These are phyloP conservation scores for Eucalyptus tenuipes DNA, from an alignment of 345 rosid genomes.

Conservation along the genomic window DNA sequence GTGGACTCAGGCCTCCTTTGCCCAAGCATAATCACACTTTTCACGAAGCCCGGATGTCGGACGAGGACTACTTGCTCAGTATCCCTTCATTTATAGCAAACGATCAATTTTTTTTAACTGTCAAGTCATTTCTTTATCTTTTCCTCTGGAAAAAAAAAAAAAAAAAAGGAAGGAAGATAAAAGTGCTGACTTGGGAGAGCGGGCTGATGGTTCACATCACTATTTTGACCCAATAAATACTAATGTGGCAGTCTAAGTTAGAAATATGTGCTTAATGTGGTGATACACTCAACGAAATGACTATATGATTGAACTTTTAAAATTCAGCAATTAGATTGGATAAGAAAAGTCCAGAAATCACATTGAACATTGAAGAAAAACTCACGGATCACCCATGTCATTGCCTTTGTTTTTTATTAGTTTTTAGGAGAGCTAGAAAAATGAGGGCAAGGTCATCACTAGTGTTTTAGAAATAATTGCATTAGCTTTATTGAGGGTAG, in stretches of 20 bases:
- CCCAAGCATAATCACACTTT: neutral
- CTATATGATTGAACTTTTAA: neutral
- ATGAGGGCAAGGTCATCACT: neutral
- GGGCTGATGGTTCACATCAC: neutral
- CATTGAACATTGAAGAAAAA: neutral
- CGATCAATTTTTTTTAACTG: neutral
- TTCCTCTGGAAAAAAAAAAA: neutral
- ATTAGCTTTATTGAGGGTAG: neutral
- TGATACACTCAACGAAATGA: fast-evolving
- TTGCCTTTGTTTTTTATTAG: neutral
- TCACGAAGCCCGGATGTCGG: neutral
- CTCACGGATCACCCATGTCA: neutral
- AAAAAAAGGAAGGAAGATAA: neutral
- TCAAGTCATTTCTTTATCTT: neutral
- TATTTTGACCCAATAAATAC: neutral
- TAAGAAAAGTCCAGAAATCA: neutral
- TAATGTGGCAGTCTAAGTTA: neutral
- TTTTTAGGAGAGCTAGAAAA: neutral
- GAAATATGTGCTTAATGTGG: neutral
- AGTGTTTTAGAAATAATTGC: neutral
- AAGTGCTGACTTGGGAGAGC: neutral
- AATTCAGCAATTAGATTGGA: neutral
- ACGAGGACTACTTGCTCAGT: neutral
- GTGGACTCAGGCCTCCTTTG: neutral
- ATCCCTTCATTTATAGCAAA: neutral